A percentile compares a stretch with the other conserved stretches of the same genome.
These are phyloP conservation scores for Boletus sensibilis DNA, from an alignment of 768 basidiomycete genomes.

Conservation along the genomic window DNA sequence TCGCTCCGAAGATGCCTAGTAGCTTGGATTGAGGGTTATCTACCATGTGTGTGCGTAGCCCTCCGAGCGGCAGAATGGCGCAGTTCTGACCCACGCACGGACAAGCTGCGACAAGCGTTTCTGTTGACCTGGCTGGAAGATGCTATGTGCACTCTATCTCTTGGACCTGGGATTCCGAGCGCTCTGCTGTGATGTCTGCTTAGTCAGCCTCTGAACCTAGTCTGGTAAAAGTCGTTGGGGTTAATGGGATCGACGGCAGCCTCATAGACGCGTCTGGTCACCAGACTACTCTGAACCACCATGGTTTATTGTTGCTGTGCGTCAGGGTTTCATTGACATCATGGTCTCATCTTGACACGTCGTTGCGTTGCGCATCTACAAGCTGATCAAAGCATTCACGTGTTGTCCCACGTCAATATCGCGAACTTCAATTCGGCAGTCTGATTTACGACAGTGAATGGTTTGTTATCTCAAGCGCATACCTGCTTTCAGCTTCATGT, in stretches of 20 bases:
- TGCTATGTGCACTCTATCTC: neutral
- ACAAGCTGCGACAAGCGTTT: neutral
- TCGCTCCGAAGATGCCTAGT: neutral
- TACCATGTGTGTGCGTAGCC: neutral
- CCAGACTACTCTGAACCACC: no score
- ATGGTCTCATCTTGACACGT: neutral
- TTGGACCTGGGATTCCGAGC: no score
- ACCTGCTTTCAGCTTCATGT: neutral
- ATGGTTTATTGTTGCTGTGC: neutral
- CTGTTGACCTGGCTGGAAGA: neutral
- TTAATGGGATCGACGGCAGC: no score
- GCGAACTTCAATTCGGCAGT: neutral
- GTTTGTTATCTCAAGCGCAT: neutral
- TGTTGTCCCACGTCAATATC: conserved; percentile 3
- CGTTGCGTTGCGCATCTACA: neutral
- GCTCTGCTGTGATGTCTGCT: no score
- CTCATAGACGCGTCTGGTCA: no score
- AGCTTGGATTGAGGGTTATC: neutral
- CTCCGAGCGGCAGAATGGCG: neutral
- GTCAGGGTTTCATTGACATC: neutral
- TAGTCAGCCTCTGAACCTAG: neutral
- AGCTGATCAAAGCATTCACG: neutral
- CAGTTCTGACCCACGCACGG: neutral
- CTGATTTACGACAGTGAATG: neutral
- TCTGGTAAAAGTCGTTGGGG: no score